Conservation (phyloP, 176 grass and related monocot genomes). For the Oryza officinalis region DNA sequence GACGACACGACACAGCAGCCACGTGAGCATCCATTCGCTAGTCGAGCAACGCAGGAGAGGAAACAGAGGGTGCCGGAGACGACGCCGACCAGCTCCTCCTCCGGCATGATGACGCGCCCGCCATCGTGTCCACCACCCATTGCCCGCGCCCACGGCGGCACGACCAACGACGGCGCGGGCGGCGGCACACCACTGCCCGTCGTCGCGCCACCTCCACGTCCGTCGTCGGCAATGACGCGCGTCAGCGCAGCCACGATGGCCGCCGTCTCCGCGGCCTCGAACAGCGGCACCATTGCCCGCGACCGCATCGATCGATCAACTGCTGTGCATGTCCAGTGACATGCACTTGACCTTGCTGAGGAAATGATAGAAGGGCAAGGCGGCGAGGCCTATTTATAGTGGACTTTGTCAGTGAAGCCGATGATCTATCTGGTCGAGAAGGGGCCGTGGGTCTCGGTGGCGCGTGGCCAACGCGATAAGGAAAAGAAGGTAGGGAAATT, state of each 20-base stretch:
- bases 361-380: too few species aligned
- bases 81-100: not conserved
- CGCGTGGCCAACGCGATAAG: too few species aligned
- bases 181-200: too few species aligned
- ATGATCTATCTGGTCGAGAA: too few species aligned
- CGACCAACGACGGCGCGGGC: not conserved
- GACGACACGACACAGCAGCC: not conserved
- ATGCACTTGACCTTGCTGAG: too few species aligned
- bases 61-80: conserved; percentile 3
- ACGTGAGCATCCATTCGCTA: not conserved
- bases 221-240: conserved; percentile 22
- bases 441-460: too few species aligned
- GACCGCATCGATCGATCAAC: too few species aligned
- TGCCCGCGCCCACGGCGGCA: not conserved
- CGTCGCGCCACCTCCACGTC: not conserved
- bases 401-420: too few species aligned
- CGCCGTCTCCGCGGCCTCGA: conserved; percentile 14
- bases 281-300: not conserved
- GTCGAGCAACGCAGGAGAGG: not conserved
- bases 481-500: too few species aligned
- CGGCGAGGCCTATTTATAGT: too few species aligned
- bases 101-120: not conserved
- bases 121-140: not conserved
- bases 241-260: conserved; percentile 41
- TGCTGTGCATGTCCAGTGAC: too few species aligned